A percentile compares a stretch with the other conserved stretches of the same genome.
Evolutionary conservation across 2,329 filamentous ascomycete species (phyloP).

Genomic region (Amauroascus verrucosus): DNA sequence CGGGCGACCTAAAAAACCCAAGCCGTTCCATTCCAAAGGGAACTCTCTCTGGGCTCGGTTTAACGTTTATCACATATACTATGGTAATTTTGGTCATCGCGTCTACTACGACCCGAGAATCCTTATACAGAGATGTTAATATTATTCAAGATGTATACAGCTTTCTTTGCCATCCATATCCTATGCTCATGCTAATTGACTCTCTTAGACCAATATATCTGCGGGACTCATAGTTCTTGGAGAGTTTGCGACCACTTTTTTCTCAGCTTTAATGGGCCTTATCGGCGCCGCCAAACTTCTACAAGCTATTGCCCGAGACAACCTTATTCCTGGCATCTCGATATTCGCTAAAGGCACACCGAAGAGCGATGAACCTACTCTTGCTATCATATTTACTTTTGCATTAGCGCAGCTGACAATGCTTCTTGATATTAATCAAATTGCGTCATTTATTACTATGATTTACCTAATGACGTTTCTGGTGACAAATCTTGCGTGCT

Average conservation of each 20-base stretch:
- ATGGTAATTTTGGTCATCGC: constrained; percentile 70
- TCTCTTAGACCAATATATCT: constrained; percentile 57
- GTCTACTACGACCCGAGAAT: constrained; percentile 60
- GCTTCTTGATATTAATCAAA: constrained; percentile 74
- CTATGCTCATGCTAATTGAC: background rate
- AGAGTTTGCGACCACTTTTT: constrained; percentile 72
- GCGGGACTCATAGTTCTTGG: constrained; percentile 63
- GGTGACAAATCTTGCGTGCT: constrained; percentile 78
- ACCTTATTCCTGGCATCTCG: constrained; percentile 63
- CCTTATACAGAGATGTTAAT: constrained; percentile 64
- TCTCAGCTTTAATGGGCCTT: constrained; percentile 78
- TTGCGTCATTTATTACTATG: constrained; percentile 84
- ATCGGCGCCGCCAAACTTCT: constrained; percentile 76
- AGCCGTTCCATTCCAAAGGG: constrained; percentile 76
- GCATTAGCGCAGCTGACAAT: constrained; percentile 66
- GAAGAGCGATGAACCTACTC: constrained; percentile 61
- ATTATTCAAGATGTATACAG: constrained; percentile 58
- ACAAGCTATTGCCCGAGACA: constrained; percentile 71
- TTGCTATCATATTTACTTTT: constrained; percentile 68
- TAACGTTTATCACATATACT: constrained; percentile 67
- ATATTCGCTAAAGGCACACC: constrained; percentile 65
- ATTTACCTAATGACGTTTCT: constrained; percentile 88
- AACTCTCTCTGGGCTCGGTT: constrained; percentile 65
- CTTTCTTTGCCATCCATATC: background rate
- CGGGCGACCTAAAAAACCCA: constrained; percentile 70